phyloP scores from a whole-genome alignment of 2,329 filamentous ascomycete species.

The Zymoseptoria crescenta region DNA sequence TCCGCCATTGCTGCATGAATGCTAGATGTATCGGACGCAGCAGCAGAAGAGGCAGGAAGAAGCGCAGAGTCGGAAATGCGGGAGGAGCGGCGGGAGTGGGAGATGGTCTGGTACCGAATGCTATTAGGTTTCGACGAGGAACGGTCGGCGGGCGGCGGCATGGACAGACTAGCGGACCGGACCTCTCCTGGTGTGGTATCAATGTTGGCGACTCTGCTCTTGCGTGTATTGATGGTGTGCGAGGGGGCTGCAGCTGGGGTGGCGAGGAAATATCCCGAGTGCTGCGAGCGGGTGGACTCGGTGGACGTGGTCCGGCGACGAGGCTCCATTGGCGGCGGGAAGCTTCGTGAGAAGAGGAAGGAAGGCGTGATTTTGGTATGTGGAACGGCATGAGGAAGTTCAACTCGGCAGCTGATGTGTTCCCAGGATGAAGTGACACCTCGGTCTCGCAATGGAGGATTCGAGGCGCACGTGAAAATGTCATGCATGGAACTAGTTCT shows the following conservation, averaged over 20 bases:
- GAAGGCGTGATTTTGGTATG: neutral
- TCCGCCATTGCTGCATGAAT: slow-evolving; percentile 5
- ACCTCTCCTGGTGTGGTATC: slow-evolving; percentile 51
- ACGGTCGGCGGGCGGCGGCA: slow-evolving; percentile 45
- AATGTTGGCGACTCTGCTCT: slow-evolving; percentile 53
- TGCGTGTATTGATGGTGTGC: slow-evolving; percentile 35
- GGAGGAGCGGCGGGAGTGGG: slow-evolving; percentile 13
- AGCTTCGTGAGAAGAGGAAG: too few species aligned
- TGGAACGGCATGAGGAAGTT: neutral
- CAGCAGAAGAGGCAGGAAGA: slow-evolving; percentile 2
- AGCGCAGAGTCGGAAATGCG: slow-evolving; percentile 4
- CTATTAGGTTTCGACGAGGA: slow-evolving; percentile 18
- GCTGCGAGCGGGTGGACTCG: slow-evolving; percentile 32
- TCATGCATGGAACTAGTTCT: neutral
- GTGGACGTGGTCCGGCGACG: slow-evolving; percentile 19
- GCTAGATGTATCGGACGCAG: neutral
- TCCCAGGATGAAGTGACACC: too few species aligned
- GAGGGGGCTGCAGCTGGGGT: neutral
- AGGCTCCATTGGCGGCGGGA: slow-evolving; percentile 11
- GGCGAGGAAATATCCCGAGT: neutral
- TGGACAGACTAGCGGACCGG: slow-evolving; percentile 55
- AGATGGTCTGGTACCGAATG: slow-evolving; percentile 17
- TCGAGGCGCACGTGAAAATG: neutral
- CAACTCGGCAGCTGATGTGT: neutral
- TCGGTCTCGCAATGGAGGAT: neutral